Evolutionary conservation across 2,329 filamentous ascomycete genomes (phyloP), one percentile per base, ranked within the genome.

Genomic region (Fusarium humuli): DNA sequence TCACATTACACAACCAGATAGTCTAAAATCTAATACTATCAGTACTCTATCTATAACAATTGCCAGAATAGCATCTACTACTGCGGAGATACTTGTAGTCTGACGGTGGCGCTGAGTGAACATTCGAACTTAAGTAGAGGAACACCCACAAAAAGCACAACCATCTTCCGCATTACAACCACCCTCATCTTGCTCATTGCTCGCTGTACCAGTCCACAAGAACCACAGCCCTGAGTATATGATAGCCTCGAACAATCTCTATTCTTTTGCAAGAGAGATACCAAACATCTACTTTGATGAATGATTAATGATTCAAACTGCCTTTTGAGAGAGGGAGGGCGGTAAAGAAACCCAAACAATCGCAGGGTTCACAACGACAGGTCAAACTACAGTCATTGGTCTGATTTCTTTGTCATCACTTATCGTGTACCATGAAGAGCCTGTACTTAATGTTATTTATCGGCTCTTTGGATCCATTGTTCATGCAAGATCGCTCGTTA

Each of bases 221-320:
- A 14, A 13, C 13, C 29, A 14, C 29, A 3, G 12, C 12, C 12
- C 29, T 6, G 29, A 11, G 6, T 11, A 30, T 30, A 41, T 20
- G 1, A 86, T 76, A 69, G 55, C 46, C 13, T 13, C 65, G 2
- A 73, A 72, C 3, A 81, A 80, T 44, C 54, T 71, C 0, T 83
- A 83, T 29, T 79, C 22, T 56, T 56, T 8, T 84, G 83, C 71
- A 84, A 83, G 59, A 77, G 72, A 32, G 79, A 84, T 45, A 81
- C 77, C 1, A 79, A 72, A 46, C 71, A 77, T 16, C 65, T 81
- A 1, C 55, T 82, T 5, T 81, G 79, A 57, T 84, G 80, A 81
- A 71, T 83, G 32, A 73, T 83, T 11, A 75, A 79, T 37, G 71
- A 76, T 7, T 81, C 79, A 8, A 83, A 82, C 61, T 65, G 57